Percentiles rank a stretch among this genome's conserved stretches.
phyloP scores from a whole-genome alignment of 2,329 filamentous ascomycete species.

The Pseudocercospora pini-densiflorae region DNA sequence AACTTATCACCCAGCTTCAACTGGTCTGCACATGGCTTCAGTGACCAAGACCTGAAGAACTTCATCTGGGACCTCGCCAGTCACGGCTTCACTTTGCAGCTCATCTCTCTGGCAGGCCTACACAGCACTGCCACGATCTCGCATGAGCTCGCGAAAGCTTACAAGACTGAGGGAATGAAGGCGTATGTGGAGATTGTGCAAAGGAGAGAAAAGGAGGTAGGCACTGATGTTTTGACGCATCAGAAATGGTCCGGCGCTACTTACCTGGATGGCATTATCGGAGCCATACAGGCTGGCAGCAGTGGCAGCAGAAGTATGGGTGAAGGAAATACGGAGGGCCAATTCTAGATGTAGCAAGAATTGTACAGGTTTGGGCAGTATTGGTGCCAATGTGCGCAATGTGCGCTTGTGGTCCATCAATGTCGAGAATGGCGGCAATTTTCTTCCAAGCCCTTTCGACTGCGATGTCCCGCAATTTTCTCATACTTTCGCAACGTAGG shows the following conservation, averaged over 20 bases:
- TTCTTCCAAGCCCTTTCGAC: neutral
- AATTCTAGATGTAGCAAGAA: slow-evolving; percentile 39
- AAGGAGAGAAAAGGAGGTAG: slow-evolving; percentile 83
- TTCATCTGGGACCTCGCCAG: slow-evolving; percentile 97
- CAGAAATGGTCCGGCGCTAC: slow-evolving; percentile 81
- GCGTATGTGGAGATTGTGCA: slow-evolving; percentile 97
- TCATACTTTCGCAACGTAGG: too few species aligned
- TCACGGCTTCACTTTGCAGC: slow-evolving; percentile 74
- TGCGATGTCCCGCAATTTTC: too few species aligned
- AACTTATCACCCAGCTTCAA: slow-evolving; percentile 98
- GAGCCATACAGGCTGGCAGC: slow-evolving; percentile 88
- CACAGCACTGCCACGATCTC: slow-evolving; percentile 67
- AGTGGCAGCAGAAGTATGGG: slow-evolving; percentile 92
- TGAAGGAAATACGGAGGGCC: slow-evolving; percentile 82
- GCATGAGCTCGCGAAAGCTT: slow-evolving; percentile 76
- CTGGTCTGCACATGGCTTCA: slow-evolving; percentile 96
- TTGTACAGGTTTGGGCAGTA: neutral
- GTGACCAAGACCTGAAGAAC: slow-evolving; percentile 76
- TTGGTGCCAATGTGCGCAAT: neutral
- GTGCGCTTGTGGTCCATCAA: neutral
- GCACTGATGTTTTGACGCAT: slow-evolving; percentile 91
- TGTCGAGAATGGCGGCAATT: neutral
- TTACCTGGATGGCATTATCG: slow-evolving; percentile 87
- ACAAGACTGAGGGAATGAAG: slow-evolving; percentile 92
- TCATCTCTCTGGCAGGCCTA: slow-evolving; percentile 68